Conservation (phyloP, 139 green algal species). For the Chlamydomonas sp. region DNA sequence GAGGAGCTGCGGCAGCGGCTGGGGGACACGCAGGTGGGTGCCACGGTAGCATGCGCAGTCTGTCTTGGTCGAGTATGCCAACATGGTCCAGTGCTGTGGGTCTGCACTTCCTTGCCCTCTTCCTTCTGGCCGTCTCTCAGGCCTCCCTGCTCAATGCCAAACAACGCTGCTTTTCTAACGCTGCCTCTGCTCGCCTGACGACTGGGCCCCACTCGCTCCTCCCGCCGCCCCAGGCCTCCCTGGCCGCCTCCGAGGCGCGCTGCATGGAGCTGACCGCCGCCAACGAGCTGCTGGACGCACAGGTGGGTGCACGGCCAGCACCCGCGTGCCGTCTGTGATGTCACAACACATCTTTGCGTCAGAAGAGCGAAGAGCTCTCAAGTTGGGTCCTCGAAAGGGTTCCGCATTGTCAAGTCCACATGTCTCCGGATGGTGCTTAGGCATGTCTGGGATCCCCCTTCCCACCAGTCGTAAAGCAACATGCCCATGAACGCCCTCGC, state of each 20-base stretch:
- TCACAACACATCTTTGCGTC: too few relatives aligned
- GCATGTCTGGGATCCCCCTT: too few relatives aligned
- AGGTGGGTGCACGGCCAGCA: background rate
- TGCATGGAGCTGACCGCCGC: background rate
- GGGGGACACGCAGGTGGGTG: background rate
- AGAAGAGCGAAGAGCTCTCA: too few relatives aligned
- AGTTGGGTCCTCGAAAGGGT: too few relatives aligned
- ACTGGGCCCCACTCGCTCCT: background rate
- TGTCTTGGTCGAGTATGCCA: too few relatives aligned
- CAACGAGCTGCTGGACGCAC: conserved; percentile 9
- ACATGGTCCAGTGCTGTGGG: too few relatives aligned
- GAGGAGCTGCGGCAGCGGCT: background rate
- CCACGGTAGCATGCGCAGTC: background rate
- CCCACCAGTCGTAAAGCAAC: too few relatives aligned
- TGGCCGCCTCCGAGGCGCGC: background rate
- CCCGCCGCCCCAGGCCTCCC: background rate
- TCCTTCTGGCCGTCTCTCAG: background rate
- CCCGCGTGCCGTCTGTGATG: too few relatives aligned
- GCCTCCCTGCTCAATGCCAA: background rate
- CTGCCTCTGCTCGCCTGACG: background rate
- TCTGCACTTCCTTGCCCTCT: too few relatives aligned
- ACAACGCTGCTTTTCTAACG: background rate
- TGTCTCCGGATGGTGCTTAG: too few relatives aligned
- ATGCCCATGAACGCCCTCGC: background rate
- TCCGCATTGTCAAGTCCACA: too few relatives aligned